Evolutionary conservation across 2,329 filamentous ascomycete genomes (phyloP).

Genomic region (Monosporascus sp.): DNA sequence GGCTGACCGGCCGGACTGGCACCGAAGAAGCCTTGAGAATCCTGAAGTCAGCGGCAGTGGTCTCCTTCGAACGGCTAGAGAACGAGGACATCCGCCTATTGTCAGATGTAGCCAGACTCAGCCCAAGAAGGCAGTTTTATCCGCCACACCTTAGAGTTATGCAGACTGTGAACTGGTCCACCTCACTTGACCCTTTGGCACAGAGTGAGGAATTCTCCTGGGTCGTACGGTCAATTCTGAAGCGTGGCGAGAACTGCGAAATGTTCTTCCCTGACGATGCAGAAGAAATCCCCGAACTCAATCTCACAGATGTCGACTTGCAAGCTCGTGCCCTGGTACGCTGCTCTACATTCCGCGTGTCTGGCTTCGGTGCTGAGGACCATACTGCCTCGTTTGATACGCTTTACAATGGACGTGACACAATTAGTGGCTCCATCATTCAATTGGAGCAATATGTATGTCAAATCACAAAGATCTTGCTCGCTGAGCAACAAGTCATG

Average conservation of each 20-base stretch:
- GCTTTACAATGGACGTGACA: constrained; percentile 28
- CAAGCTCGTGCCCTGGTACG: constrained; percentile 11
- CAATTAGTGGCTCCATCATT: not conserved
- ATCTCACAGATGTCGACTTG: not conserved
- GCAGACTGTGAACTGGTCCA: constrained; percentile 42
- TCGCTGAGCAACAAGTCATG: not conserved
- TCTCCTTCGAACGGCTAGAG: constrained; percentile 40
- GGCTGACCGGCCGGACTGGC: constrained; percentile 43
- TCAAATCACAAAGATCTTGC: not conserved
- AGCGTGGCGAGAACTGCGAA: constrained; percentile 21
- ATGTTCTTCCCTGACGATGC: constrained; percentile 25
- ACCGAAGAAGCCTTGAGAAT: constrained; percentile 49
- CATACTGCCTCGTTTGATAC: constrained; percentile 25
- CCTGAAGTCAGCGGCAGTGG: constrained; percentile 41
- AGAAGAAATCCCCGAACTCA: not conserved
- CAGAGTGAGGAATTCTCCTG: constrained; percentile 40
- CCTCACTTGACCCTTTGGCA: constrained; percentile 31
- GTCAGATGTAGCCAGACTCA: constrained; percentile 33
- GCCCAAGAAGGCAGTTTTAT: constrained; percentile 41
- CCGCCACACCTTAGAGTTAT: constrained; percentile 36
- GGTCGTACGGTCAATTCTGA: constrained; percentile 30
- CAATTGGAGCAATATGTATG: not conserved
- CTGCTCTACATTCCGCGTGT: constrained; percentile 11
- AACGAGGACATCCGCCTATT: constrained; percentile 29
- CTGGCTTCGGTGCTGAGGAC: constrained; percentile 34